Base-by-base conservation (phyloP, 441 rosid species). In the Macaranga tanarius region DNA sequence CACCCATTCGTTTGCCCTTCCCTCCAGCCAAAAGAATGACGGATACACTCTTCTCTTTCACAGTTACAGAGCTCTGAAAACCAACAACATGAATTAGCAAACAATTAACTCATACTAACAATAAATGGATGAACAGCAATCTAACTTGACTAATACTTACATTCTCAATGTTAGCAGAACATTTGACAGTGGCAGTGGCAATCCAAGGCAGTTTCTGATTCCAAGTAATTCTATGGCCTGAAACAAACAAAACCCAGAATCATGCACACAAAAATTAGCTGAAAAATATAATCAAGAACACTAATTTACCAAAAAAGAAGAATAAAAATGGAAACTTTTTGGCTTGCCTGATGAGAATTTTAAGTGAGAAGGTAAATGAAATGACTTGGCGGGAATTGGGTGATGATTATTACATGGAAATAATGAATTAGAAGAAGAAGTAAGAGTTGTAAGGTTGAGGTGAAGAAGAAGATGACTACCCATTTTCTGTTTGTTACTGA, bases 1-100 rank as follows among this genome's bases (percentile, higher is more conserved):
- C 99, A 56, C 97, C 96, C 97, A 95, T 95, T 81, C 99, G 80
- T 83, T 89, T 95, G 79, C 99, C 99, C 81, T 82, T 84, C 64
- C 97, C 99, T 65, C 99, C 99, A 42, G 99, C 96, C 83, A 95
- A 80, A 62, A 95, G 92, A 80, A 95, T 74, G 65, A 95, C 96
- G 0, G 99, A 95, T 15, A 92, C 97, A 52, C 96, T 89, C 31
- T 85, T 86, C 81, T 87, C 93, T 72, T 84, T 85, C 71, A 89
- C 92, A 54, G 73, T 51, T 17, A 16, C 73, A 48, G 76, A 48
- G 73, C 80, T 82, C 95, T 88, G 73, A 62, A 55, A 7, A 48
- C 63, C 57, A 71, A 71, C 26, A 34, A 55, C 7, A 61, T 6
- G 9, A 23, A 61, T 3, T 48, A 11, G n/a, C 22, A 45, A 26